Evolutionary conservation across 2,329 filamentous ascomycete species (phyloP).

Genomic region (Graphilbum sp.): DNA sequence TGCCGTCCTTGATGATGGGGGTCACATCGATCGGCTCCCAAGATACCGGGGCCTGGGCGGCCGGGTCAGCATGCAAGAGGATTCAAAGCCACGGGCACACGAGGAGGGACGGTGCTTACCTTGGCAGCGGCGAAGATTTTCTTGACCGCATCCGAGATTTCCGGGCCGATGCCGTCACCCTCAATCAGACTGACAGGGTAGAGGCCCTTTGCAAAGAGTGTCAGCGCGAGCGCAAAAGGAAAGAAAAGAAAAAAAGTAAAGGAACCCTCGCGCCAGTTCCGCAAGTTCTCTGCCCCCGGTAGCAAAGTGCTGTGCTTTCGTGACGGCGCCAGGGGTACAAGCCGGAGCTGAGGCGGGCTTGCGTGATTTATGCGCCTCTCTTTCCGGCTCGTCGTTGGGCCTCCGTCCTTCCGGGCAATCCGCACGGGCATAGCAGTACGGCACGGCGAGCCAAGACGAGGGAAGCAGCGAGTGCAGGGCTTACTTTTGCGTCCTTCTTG

Average conservation of each 20-base stretch:
- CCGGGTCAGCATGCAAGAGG: not conserved
- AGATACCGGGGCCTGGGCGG: slow-evolving; percentile 78
- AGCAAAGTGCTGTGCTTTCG: slow-evolving; percentile 4
- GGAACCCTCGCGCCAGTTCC: too few species aligned
- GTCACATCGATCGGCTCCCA: slow-evolving; percentile 98
- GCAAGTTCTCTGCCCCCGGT: not conserved
- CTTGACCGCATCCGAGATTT: slow-evolving; percentile 96
- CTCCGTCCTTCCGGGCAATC: too few species aligned
- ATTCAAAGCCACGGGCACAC: not conserved
- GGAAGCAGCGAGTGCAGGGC: too few species aligned
- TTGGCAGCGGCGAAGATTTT: slow-evolving; percentile 94
- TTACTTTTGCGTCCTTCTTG: slow-evolving; percentile 72
- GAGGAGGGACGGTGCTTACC: slow-evolving; percentile 36
- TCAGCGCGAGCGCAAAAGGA: too few species aligned
- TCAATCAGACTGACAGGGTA: slow-evolving; percentile 95
- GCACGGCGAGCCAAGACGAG: too few species aligned
- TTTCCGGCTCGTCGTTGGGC: too few species aligned
- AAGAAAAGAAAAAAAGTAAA: slow-evolving; percentile 1
- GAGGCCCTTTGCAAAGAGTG: slow-evolving; percentile 52
- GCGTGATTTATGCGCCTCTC: too few species aligned
- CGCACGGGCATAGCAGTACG: too few species aligned
- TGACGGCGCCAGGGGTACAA: too few species aligned
- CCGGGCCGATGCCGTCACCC: slow-evolving; percentile 95
- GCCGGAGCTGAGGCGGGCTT: too few species aligned
- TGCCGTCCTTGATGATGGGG: slow-evolving; percentile 83